Conservation (phyloP, 129 eudicot genomes). For the Erigeron canadensis region DNA sequence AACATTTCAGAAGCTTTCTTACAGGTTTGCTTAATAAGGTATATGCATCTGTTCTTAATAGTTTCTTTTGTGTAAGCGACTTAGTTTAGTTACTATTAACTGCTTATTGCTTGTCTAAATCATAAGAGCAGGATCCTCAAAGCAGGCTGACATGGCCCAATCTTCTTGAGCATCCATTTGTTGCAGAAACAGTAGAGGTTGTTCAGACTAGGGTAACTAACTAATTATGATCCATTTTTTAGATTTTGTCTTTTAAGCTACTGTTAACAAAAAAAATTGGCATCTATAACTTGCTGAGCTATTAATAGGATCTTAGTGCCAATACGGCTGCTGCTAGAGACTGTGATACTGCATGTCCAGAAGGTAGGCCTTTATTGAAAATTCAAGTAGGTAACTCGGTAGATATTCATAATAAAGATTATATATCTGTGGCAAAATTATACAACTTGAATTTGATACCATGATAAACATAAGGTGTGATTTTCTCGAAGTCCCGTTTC, state of each 20-base stretch:
- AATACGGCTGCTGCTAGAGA: conserved; percentile 55
- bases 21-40: conserved; percentile 96
- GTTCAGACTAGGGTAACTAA: conserved; percentile 62
- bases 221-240: background rate
- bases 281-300: conserved; percentile 16
- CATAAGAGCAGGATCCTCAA: conserved; percentile 66
- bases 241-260: background rate
- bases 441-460: too few species aligned
- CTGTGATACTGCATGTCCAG: conserved; percentile 57
- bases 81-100: conserved; percentile 8
- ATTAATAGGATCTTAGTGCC: conserved; percentile 54
- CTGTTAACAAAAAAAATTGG: conserved; percentile 25
- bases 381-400: too few species aligned
- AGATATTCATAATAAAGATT: too few species aligned
- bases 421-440: too few species aligned
- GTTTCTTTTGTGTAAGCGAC: background rate
- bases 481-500: too few species aligned
- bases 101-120: conserved; percentile 8
- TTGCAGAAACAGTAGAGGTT: conserved; percentile 60
- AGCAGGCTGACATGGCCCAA: conserved; percentile 91
- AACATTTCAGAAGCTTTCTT: conserved; percentile 75
- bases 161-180: conserved; percentile 95
- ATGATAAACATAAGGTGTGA: too few species aligned
- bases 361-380: conserved; percentile 40
- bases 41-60: background rate